Base-by-base conservation (phyloP, 805 yeast genomes). In the Pichia membranifaciens region DNA sequence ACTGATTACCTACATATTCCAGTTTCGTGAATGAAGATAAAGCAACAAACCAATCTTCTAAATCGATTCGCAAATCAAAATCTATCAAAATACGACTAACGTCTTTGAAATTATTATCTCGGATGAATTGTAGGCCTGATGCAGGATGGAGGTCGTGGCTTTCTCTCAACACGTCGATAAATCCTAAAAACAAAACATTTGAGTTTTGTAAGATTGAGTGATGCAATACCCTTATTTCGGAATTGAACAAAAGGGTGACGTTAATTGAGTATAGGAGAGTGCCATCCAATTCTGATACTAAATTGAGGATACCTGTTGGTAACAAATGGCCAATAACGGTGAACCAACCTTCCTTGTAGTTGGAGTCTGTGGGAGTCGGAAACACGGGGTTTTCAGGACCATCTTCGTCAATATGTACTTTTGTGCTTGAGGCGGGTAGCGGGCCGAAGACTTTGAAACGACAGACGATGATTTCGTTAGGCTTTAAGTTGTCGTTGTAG, bases 1-100 rank as follows among this genome's bases (percentile, higher is more conserved):
- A 41, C 16, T 44, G 46, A 42, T 54, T 58, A 9, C 67, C 64
- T 44, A 64, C 58, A 47, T 58, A 79, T 54, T 82, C 88, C 25
- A 81, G 62, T 47, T 74, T 75, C 7, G 87, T 74, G 56, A 82
- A 81, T 13, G 85, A 79, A 39, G 73, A 75, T 49, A 85, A 63
- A 0, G 87, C 82, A 12, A 84, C 84, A 51, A 76, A 70, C 90
- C 93, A 84, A 59, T 83, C 89, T 57, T 84, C 90, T 38, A 84
- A 68, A 60, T 84, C 90, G 20, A 80, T 78, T 54, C 78, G 78
- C 36, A 81, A 66, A 2, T 87, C 84, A 52, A 84, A 84, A 52
- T 76, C 79, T 42, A 84, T 66, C 20, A 82, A 64, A 3, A 81
- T 68, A 43, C 83, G 45, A 34, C 44, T 48, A 12, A 54, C 43